phyloP scores from a whole-genome alignment of 352 stramenopile species.

The Plasmopara halstedii region DNA sequence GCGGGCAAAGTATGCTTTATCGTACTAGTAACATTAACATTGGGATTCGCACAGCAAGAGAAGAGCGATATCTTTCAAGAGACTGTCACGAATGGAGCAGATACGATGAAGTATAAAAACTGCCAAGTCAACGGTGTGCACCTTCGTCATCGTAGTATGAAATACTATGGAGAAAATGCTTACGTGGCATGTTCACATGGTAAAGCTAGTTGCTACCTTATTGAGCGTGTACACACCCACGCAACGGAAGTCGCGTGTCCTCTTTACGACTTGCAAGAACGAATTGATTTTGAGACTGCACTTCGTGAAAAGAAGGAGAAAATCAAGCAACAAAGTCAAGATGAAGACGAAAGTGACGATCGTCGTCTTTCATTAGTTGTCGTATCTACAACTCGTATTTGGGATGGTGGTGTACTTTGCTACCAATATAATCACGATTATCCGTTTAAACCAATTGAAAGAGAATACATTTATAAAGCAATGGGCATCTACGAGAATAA shows the following conservation, averaged over 20 bases:
- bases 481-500: constrained; percentile 57
- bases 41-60: constrained; percentile 17
- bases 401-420: constrained; percentile 63
- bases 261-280: constrained; percentile 25
- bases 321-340: constrained; percentile 3
- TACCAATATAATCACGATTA: constrained; percentile 62
- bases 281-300: constrained; percentile 27
- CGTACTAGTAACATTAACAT: constrained; percentile 6
- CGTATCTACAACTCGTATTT: constrained; percentile 52
- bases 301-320: constrained; percentile 18
- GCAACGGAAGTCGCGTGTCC: constrained; percentile 59
- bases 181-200: constrained; percentile 68
- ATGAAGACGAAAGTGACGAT: constrained; percentile 18
- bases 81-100: constrained; percentile 1
- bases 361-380: constrained; percentile 59
- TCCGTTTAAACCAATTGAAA: constrained; percentile 49
- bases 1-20: constrained; percentile 21
- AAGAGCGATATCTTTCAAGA: constrained; percentile 7
- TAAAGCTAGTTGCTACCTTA: constrained; percentile 52
- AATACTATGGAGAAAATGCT: constrained; percentile 63
- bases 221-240: constrained; percentile 48
- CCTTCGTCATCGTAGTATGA: constrained; percentile 53
- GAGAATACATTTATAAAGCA: constrained; percentile 49
- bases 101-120: constrained; percentile 20
- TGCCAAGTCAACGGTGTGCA: constrained; percentile 50